Evolutionary conservation across 2,329 filamentous ascomycete species (phyloP).

Genomic region (Fusarium sp.): DNA sequence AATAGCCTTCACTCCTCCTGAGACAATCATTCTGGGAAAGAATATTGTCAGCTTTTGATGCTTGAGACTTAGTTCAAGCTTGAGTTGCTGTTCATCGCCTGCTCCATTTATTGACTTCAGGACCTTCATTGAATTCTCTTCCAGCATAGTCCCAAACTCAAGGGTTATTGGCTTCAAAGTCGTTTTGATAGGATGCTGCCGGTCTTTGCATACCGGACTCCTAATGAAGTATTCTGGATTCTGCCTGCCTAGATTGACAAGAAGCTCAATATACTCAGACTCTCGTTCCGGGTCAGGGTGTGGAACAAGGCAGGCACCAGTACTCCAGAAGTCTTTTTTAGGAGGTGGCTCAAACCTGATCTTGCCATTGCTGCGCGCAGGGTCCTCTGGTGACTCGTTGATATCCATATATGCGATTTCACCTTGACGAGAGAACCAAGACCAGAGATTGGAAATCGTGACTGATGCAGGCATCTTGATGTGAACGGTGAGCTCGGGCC

Average conservation of each 20-base stretch:
- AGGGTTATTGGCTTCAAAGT: slow-evolving; percentile 60
- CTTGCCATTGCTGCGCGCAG: slow-evolving; percentile 51
- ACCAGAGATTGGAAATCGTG: slow-evolving; percentile 61
- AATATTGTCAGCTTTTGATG: slow-evolving; percentile 47
- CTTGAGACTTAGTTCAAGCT: slow-evolving; percentile 50
- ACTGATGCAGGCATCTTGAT: slow-evolving; percentile 53
- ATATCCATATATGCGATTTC: slow-evolving; percentile 68
- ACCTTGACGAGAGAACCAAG: slow-evolving; percentile 65
- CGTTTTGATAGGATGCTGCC: slow-evolving; percentile 52
- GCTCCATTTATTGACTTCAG: slow-evolving; percentile 58
- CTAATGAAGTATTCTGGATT: slow-evolving; percentile 28
- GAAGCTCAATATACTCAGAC: slow-evolving; percentile 41
- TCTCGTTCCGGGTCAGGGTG: slow-evolving; percentile 38
- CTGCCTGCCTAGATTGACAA: slow-evolving; percentile 3
- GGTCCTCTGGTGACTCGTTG: slow-evolving; percentile 41
- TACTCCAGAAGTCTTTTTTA: slow-evolving; percentile 62
- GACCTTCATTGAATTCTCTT: slow-evolving; percentile 67
- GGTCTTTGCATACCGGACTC: slow-evolving; percentile 35
- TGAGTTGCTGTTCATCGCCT: slow-evolving; percentile 31
- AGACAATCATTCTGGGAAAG: slow-evolving; percentile 46
- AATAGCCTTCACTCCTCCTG: slow-evolving; percentile 15
- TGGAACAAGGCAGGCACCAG: slow-evolving; percentile 45
- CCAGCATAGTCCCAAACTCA: slow-evolving; percentile 71
- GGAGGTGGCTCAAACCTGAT: slow-evolving; percentile 72
- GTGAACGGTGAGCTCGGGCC: slow-evolving; percentile 50